A percentile compares a stretch with the other conserved stretches of the same genome.
Evolutionary conservation across 257 asterid genomes (phyloP).

Genomic region (Solanum neorickii): DNA sequence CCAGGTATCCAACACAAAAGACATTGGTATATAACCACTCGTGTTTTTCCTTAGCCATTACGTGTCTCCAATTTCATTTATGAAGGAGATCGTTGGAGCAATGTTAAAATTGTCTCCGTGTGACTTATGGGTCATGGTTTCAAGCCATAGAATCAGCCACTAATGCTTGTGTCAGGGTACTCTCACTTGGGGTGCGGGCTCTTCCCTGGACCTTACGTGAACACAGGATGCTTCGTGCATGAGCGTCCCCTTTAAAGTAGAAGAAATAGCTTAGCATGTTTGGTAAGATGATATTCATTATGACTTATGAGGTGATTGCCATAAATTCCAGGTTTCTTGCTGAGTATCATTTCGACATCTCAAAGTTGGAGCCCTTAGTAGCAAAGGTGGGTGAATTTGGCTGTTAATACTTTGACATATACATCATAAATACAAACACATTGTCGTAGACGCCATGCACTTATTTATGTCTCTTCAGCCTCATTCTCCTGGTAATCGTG

Average conservation of each 20-base stretch:
- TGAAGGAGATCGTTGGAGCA: not conserved
- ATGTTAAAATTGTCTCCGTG: not conserved
- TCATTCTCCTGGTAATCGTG: conserved; percentile 95
- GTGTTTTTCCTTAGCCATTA: not conserved
- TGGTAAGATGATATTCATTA: not conserved
- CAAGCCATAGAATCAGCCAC: not conserved
- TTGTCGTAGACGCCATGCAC: not conserved
- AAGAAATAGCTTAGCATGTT: not conserved
- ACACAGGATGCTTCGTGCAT: not conserved
- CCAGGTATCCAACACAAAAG: conserved; percentile 40
- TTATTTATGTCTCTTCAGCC: conserved; percentile 34
- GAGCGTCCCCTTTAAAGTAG: not conserved
- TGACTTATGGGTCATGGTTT: not conserved
- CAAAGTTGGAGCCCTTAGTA: conserved; percentile 36
- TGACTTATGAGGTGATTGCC: not conserved
- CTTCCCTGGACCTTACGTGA: not conserved
- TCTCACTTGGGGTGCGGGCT: not conserved
- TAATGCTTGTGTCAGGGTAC: not conserved
- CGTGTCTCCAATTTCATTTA: not conserved
- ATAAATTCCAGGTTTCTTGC: conserved; percentile 39
- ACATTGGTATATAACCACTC: not conserved
- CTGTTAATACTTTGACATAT: not conserved
- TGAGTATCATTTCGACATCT: conserved; percentile 68
- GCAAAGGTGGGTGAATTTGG: conserved; percentile 32
- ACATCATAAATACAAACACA: not conserved